Evolutionary conservation across 1,284 basidiomycete genomes (phyloP).

Genomic region (Coriolopsis trogii): DNA sequence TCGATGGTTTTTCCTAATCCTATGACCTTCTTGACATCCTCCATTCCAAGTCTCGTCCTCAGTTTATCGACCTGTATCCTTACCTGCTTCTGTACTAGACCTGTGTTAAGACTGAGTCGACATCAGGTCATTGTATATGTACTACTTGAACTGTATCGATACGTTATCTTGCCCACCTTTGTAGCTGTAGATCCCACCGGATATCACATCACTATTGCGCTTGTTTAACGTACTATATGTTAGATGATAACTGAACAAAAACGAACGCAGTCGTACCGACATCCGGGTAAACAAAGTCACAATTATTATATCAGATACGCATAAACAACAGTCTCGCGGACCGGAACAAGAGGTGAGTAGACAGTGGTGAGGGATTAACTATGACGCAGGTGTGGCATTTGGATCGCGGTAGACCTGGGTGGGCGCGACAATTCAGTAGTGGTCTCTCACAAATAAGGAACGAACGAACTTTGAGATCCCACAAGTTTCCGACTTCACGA

Average conservation of each 20-base stretch:
- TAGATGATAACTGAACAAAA: background rate
- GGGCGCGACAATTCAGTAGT: background rate
- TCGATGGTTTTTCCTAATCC: conserved; percentile 1
- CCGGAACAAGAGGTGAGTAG: background rate
- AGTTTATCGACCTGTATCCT: too few relatives aligned
- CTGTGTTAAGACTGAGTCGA: too few relatives aligned
- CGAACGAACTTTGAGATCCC: conserved; percentile 69
- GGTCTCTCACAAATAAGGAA: background rate
- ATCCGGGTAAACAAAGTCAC: background rate
- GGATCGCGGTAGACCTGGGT: conserved; percentile 74
- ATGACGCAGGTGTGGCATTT: conserved; percentile 39
- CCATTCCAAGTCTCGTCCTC: too few relatives aligned
- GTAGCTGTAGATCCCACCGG: too few relatives aligned
- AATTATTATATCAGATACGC: conserved; percentile 1
- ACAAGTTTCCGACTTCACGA: conserved; percentile 69
- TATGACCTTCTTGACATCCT: too few relatives aligned
- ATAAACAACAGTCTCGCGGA: background rate
- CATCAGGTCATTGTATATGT: too few relatives aligned
- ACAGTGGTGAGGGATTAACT: background rate
- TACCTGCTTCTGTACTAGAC: too few relatives aligned
- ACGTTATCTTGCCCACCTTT: too few relatives aligned
- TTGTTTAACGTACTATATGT: background rate
- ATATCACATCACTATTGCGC: background rate
- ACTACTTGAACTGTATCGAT: too few relatives aligned
- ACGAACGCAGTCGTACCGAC: background rate